Conservation (phyloP, 2,329 filamentous ascomycete genomes). For the Teratosphaeria zuluensis region DNA sequence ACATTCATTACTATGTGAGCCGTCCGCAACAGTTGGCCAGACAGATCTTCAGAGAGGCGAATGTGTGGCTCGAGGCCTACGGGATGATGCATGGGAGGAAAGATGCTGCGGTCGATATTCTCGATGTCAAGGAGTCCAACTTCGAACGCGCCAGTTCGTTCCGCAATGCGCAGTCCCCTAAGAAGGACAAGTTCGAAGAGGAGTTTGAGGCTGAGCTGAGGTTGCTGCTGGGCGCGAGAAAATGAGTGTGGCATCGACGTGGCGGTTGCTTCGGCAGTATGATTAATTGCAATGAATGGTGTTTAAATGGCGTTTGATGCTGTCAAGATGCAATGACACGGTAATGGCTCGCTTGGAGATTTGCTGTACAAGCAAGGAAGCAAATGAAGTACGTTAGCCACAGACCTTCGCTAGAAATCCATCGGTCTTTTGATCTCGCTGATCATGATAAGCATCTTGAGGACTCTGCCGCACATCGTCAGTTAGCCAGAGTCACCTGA, state of each 20-base stretch:
- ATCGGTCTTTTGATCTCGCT: too few relatives aligned
- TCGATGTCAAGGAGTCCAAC: conserved; percentile 12
- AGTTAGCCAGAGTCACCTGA: too few relatives aligned
- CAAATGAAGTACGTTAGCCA: neutral
- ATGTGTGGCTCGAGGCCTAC: conserved; percentile 18
- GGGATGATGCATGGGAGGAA: conserved; percentile 13
- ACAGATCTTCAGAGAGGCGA: conserved; percentile 16
- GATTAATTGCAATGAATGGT: neutral
- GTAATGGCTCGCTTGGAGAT: neutral
- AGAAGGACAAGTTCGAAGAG: conserved; percentile 3
- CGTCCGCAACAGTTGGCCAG: conserved; percentile 8
- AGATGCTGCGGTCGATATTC: conserved; percentile 18
- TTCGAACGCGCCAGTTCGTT: conserved; percentile 4
- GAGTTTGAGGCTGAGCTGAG: conserved; percentile 6
- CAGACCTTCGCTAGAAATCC: neutral
- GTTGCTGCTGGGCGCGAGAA: conserved; percentile 1
- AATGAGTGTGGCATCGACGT: neutral
- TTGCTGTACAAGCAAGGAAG: neutral
- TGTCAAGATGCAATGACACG: neutral
- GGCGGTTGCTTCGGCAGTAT: neutral
- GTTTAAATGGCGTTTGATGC: too few relatives aligned
- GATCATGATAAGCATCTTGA: too few relatives aligned
- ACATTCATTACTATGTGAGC: conserved; percentile 2
- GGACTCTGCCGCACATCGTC: too few relatives aligned
- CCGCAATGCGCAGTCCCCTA: neutral